Percentiles rank a stretch among this genome's conserved stretches.
Conservation (phyloP, 108 stramenopile species). For the Skeletonema tropicum region DNA sequence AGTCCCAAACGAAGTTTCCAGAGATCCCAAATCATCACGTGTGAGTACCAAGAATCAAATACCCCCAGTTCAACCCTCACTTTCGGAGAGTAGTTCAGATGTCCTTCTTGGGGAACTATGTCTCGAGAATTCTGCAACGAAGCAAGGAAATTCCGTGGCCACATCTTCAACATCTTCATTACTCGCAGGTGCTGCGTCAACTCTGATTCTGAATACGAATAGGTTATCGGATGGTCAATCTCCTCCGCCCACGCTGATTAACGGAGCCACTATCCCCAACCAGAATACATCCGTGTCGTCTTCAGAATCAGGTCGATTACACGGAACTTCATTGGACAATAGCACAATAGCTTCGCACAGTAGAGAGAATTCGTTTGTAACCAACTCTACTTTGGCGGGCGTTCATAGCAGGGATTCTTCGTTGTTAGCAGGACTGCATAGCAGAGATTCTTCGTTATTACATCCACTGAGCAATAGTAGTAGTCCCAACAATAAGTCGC, state of each 20-base stretch:
- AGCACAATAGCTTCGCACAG: constrained; percentile 29
- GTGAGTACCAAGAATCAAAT: neutral
- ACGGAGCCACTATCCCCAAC: neutral
- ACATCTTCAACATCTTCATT: constrained; percentile 25
- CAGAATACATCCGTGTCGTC: constrained; percentile 1
- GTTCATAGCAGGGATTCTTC: constrained; percentile 47
- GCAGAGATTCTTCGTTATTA: constrained; percentile 11
- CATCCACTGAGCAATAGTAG: neutral
- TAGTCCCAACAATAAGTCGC: neutral
- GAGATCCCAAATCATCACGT: neutral
- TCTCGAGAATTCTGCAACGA: constrained; percentile 2
- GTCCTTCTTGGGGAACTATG: neutral
- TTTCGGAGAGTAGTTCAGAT: neutral
- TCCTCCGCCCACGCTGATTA: neutral
- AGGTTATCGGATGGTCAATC: neutral
- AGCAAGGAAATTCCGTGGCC: constrained; percentile 1
- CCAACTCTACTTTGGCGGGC: constrained; percentile 26
- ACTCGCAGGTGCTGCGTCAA: constrained; percentile 22
- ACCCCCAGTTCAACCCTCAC: neutral
- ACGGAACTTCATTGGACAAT: neutral
- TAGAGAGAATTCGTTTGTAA: constrained; percentile 36
- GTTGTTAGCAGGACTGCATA: constrained; percentile 8
- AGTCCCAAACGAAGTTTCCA: neutral
- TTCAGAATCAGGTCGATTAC: neutral
- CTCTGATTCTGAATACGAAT: constrained; percentile 23